These are phyloP conservation scores for Gossypium mustelinum DNA, from an alignment of 345 rosid genomes.

Conservation along the genomic window DNA sequence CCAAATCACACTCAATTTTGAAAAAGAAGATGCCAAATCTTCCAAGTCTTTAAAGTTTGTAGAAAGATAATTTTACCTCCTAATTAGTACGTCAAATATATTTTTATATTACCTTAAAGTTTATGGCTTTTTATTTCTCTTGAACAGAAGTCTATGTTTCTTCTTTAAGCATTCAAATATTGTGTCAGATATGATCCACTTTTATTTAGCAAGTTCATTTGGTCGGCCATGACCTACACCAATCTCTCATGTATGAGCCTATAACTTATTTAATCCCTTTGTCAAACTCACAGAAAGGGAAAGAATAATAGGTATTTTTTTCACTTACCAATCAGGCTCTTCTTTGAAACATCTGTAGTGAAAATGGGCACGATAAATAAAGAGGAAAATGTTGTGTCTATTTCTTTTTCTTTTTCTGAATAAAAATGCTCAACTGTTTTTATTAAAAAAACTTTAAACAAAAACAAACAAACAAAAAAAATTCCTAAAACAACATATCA, in stretches of 20 bases:
- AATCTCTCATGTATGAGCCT: not conserved
- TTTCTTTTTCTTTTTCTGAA: no score
- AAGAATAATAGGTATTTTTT: not conserved
- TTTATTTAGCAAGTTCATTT: constrained; percentile 24
- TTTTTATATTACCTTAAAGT: not conserved
- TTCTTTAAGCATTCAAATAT: no score
- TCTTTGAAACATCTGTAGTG: not conserved
- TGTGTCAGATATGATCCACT: constrained; percentile 16
- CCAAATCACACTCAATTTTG: constrained; percentile 28
- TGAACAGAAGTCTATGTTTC: not conserved
- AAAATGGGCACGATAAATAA: not conserved
- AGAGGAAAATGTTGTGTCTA: not conserved
- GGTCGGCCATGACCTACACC: constrained; percentile 32
- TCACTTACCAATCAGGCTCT: not conserved
- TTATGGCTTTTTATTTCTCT: not conserved
- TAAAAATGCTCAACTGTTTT: no score
- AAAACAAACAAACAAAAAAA: no score
- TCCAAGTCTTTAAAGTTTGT: not conserved
- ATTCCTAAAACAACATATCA: no score
- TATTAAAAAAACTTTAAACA: no score
- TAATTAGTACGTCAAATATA: not conserved
- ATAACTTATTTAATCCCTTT: not conserved
- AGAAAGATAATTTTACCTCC: constrained; percentile 15
- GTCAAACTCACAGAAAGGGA: not conserved
- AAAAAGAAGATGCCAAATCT: constrained; percentile 29